Percentiles rank a stretch among this genome's conserved stretches.
Conservation (phyloP, 306 rosid genomes). For the Cicer cuneatum region DNA sequence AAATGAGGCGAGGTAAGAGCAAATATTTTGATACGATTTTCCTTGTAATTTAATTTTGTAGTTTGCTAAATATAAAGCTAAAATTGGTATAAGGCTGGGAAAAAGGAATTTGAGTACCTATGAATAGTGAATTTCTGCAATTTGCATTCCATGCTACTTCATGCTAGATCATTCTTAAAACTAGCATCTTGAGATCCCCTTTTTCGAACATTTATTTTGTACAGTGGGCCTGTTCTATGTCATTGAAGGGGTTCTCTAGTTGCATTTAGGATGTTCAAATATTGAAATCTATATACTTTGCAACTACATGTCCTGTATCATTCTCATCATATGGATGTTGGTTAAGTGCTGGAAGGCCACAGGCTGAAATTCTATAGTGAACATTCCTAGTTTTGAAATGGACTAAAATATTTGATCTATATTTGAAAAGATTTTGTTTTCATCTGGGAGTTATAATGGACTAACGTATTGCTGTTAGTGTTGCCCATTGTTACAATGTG, state of each 20-base stretch:
- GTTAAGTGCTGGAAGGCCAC: constrained; percentile 17
- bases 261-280: constrained; percentile 31
- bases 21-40: constrained; percentile 32
- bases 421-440: constrained; percentile 25
- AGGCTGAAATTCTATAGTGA: constrained; percentile 15
- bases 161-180: constrained; percentile 21
- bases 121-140: constrained; percentile 30
- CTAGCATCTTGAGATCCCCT: constrained; percentile 5
- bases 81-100: constrained; percentile 2
- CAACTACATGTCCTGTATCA: constrained; percentile 33
- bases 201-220: background rate
- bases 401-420: constrained; percentile 13
- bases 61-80: constrained; percentile 19
- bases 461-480: constrained; percentile 7
- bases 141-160: constrained; percentile 5
- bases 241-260: constrained; percentile 27
- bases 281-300: constrained; percentile 21
- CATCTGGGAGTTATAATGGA: constrained; percentile 14
- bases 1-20: constrained; percentile 94
- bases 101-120: constrained; percentile 3
- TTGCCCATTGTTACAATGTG: background rate
- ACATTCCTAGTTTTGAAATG: constrained; percentile 32
- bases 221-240: constrained; percentile 6
- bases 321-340: constrained; percentile 22
- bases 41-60: constrained; percentile 32